Evolutionary conservation across 1,284 basidiomycete genomes (phyloP).

Genomic region (Trametes polyzona): DNA sequence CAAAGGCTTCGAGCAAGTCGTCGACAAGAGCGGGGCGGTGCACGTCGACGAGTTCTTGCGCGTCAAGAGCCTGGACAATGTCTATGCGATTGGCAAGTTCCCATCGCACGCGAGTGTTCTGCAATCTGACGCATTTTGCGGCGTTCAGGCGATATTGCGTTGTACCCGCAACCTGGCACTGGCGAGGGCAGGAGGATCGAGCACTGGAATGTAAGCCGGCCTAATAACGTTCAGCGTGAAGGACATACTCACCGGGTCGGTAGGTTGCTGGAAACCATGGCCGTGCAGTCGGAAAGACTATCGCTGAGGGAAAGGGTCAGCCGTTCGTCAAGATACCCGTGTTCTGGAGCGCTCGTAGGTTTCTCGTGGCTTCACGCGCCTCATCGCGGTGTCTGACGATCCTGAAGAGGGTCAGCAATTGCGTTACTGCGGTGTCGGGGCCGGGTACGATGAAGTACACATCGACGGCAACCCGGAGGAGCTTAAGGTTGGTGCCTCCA

Average conservation of each 20-base stretch:
- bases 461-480: constrained; percentile 78
- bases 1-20: constrained; percentile 52
- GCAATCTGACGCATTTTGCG: background rate
- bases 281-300: constrained; percentile 79
- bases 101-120: background rate
- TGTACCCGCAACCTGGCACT: constrained; percentile 67
- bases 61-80: constrained; percentile 63
- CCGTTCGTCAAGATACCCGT: constrained; percentile 82
- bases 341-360: constrained; percentile 87
- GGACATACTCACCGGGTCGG: background rate
- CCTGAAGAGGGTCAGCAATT: constrained; percentile 69
- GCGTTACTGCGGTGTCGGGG: constrained; percentile 88
- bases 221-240: background rate
- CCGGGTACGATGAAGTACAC: constrained; percentile 86
- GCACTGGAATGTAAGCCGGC: constrained; percentile 82
- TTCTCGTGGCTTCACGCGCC: background rate
- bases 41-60: constrained; percentile 81
- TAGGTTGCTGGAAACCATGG: constrained; percentile 88
- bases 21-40: constrained; percentile 84
- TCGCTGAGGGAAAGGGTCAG: constrained; percentile 56
- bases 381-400: background rate
- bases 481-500: constrained; percentile 64
- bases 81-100: constrained; percentile 81
- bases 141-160: constrained; percentile 76
- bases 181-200: constrained; percentile 73